phyloP scores from a whole-genome alignment of 1,139 yeast genomes.

The Kodamaea sp. region DNA sequence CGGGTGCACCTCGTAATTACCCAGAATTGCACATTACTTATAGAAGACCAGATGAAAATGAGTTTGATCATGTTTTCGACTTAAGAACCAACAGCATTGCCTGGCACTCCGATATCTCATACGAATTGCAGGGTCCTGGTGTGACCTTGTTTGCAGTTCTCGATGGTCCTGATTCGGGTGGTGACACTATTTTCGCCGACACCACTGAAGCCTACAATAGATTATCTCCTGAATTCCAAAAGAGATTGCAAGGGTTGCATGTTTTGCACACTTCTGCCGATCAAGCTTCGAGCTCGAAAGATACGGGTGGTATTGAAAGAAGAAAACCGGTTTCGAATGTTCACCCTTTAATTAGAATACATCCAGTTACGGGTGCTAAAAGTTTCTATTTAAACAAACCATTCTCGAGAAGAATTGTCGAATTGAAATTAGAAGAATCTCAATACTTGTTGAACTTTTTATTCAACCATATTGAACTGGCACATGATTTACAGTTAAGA shows the following conservation, averaged over 20 bases:
- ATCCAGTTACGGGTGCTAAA: constrained; percentile 55
- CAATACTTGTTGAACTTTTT: constrained; percentile 48
- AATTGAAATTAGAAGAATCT: constrained; percentile 55
- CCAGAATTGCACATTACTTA: constrained; percentile 36
- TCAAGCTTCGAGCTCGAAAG: constrained; percentile 27
- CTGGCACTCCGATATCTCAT: constrained; percentile 43
- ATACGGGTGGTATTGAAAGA: constrained; percentile 41
- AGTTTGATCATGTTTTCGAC: constrained; percentile 22
- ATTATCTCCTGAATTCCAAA: constrained; percentile 25
- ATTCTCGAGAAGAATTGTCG: constrained; percentile 54
- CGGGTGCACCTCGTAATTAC: constrained; percentile 36
- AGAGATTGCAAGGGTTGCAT: constrained; percentile 25
- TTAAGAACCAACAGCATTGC: constrained; percentile 27
- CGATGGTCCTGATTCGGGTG: constrained; percentile 41
- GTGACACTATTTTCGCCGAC: constrained; percentile 32
- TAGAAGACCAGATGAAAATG: constrained; percentile 27
- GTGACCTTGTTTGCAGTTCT: constrained; percentile 36
- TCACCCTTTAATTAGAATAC: constrained; percentile 57
- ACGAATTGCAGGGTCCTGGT: constrained; percentile 39
- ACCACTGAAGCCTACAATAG: constrained; percentile 27
- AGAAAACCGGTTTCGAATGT: constrained; percentile 41
- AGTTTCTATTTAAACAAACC: constrained; percentile 51
- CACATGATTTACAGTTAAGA: constrained; percentile 54
- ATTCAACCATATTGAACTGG: constrained; percentile 42
- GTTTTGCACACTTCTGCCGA: constrained; percentile 26